Conservation (phyloP, 306 rosid species). For the Quercus rubra region DNA sequence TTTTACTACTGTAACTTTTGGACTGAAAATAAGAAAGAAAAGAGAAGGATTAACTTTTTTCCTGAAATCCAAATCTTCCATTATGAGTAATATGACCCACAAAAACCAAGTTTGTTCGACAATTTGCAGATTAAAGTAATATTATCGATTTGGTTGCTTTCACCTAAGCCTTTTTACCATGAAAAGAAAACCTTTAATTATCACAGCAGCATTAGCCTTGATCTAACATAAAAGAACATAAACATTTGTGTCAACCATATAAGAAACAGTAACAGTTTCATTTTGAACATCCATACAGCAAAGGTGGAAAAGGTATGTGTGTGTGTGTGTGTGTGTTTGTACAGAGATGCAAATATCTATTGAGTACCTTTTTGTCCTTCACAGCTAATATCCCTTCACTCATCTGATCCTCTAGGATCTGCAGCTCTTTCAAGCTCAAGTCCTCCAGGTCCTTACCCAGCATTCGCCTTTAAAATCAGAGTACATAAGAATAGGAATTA, state of each 20-base stretch:
- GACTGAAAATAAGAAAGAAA: too few relatives aligned
- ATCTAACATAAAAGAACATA: neutral
- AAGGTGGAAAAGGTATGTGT: too few relatives aligned
- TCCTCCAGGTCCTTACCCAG: constrained; percentile 66
- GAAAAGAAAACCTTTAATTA: too few relatives aligned
- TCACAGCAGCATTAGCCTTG: too few relatives aligned
- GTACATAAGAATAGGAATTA: neutral
- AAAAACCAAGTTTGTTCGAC: neutral
- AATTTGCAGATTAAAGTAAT: neutral
- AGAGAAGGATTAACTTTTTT: neutral
- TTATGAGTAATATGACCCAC: neutral
- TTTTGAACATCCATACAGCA: neutral
- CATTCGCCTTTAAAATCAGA: constrained; percentile 44
- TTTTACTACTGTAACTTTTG: too few relatives aligned
- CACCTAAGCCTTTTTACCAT: too few relatives aligned
- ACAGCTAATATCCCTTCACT: constrained; percentile 48
- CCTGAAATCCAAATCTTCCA: neutral
- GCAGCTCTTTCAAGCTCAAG: constrained; percentile 53
- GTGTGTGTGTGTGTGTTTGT: neutral
- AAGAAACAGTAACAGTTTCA: neutral
- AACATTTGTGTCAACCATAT: neutral
- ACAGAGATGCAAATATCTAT: neutral
- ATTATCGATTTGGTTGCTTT: too few relatives aligned
- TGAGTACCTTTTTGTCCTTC: constrained; percentile 57
- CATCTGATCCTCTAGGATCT: constrained; percentile 54